Percentiles rank a stretch among this genome's conserved stretches.
Evolutionary conservation across 371 early-diverging fungal species (phyloP).

Genomic region (Encephalitozoon intestinalis): DNA sequence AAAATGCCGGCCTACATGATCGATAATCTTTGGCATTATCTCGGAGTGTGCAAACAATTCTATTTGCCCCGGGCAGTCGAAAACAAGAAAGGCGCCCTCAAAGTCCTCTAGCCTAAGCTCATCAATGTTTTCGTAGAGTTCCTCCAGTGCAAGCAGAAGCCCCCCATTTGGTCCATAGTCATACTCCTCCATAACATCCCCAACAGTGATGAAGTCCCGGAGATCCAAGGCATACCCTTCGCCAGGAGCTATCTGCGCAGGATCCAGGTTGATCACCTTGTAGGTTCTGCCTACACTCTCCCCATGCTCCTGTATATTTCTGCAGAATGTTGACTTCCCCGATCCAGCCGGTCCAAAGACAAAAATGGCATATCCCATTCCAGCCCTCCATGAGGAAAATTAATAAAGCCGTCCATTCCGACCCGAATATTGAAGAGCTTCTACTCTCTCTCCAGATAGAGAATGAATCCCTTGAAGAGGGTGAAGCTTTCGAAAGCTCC

Average conservation of each 20-base stretch:
- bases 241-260: constrained; percentile 71
- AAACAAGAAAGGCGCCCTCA: constrained; percentile 82
- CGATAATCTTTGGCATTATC: constrained; percentile 73
- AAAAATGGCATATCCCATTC: constrained; percentile 61
- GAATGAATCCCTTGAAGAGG: background rate
- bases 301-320: constrained; percentile 78
- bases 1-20: constrained; percentile 64
- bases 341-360: constrained; percentile 90
- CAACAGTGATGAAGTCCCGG: constrained; percentile 79
- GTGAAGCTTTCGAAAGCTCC: background rate
- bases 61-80: constrained; percentile 99
- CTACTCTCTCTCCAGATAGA: background rate
- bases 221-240: constrained; percentile 66
- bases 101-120: constrained; percentile 84
- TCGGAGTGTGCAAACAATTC: constrained; percentile 95
- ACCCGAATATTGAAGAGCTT: background rate
- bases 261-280: constrained; percentile 90
- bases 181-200: constrained; percentile 91
- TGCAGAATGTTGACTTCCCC: constrained; percentile 88
- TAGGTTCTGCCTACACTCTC: constrained; percentile 70
- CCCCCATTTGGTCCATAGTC: constrained; percentile 96
- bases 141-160: constrained; percentile 85
- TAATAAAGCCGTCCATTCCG: background rate
- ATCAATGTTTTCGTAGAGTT: constrained; percentile 74
- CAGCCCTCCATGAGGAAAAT: constrained; percentile 10